Evolutionary conservation across 345 rosid genomes (phyloP).

Genomic region (Anacardium occidentale): DNA sequence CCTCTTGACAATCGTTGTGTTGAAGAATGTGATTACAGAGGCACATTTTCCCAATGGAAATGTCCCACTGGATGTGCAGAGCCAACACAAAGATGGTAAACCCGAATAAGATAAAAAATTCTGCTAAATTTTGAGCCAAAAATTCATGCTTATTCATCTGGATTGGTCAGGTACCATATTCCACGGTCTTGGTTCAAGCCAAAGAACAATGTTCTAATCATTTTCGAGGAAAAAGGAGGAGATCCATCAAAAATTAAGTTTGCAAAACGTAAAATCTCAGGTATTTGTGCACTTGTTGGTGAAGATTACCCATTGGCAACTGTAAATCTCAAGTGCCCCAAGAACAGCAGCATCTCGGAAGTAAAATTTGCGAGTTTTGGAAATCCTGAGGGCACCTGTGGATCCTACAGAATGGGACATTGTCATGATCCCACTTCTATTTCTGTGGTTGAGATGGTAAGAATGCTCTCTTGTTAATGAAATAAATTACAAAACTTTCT

Average conservation of each 20-base stretch:
- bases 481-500: too few relatives aligned
- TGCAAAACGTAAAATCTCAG: slow-evolving; percentile 52
- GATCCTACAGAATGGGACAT: slow-evolving; percentile 46
- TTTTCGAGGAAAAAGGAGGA: slow-evolving; percentile 90
- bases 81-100: slow-evolving; percentile 95
- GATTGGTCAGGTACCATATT: slow-evolving; percentile 69
- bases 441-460: slow-evolving; percentile 49
- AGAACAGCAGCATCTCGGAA: slow-evolving; percentile 28
- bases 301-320: slow-evolving; percentile 45
- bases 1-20: slow-evolving; percentile 48
- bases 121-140: too few relatives aligned
- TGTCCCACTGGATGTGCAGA: slow-evolving; percentile 85
- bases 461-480: background rate
- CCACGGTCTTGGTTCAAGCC: slow-evolving; percentile 96
- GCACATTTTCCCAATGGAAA: slow-evolving; percentile 71
- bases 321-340: slow-evolving; percentile 45
- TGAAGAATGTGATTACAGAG: slow-evolving; percentile 72
- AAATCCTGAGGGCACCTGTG: slow-evolving; percentile 54
- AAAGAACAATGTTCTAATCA: slow-evolving; percentile 71
- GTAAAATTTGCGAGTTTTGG: slow-evolving; percentile 67
- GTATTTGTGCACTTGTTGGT: slow-evolving; percentile 33
- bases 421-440: slow-evolving; percentile 57
- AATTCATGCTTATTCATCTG: background rate
- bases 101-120: background rate
- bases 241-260: slow-evolving; percentile 67